Evolutionary conservation across 176 grass and related monocot species (phyloP).

Genomic region (Carex cristatella): DNA sequence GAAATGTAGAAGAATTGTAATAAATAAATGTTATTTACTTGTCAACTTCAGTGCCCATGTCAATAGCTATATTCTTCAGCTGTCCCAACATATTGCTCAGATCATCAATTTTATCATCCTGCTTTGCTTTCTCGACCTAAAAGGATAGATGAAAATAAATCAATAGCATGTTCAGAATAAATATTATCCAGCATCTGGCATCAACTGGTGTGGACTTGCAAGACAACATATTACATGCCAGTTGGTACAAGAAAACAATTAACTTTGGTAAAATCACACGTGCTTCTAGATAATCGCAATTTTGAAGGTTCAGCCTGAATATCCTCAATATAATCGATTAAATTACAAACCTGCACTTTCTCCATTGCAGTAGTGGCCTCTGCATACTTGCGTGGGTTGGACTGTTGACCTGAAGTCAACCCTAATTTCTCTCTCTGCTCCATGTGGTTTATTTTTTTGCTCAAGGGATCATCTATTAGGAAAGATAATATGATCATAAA

Average conservation of each 20-base stretch:
- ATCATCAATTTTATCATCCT: conserved; percentile 66
- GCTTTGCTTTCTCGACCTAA: conserved; percentile 60
- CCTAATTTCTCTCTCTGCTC: conserved; percentile 55
- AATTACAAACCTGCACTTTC: conserved; percentile 49
- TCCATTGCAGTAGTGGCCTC: conserved; percentile 38
- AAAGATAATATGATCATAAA: conserved; percentile 5
- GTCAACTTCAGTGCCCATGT: conserved; percentile 73
- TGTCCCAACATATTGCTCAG: conserved; percentile 53
- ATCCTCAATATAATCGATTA: neutral
- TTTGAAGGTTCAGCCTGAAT: neutral
- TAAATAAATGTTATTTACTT: conserved; percentile 33
- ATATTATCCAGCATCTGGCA: neutral
- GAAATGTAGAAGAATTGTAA: neutral
- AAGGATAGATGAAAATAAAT: neutral
- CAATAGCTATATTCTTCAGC: conserved; percentile 65
- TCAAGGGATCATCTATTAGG: conserved; percentile 36
- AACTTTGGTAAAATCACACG: neutral
- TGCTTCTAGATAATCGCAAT: neutral
- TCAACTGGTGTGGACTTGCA: neutral
- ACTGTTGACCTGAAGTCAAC: conserved; percentile 31
- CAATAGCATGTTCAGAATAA: neutral
- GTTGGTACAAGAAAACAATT: neutral
- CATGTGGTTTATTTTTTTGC: conserved; percentile 28
- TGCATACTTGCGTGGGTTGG: conserved; percentile 25
- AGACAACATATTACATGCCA: neutral